A percentile compares a stretch with the other conserved stretches of the same genome.
Evolutionary conservation across 352 stramenopile genomes (phyloP).

Genomic region (Phytophthora vignae): DNA sequence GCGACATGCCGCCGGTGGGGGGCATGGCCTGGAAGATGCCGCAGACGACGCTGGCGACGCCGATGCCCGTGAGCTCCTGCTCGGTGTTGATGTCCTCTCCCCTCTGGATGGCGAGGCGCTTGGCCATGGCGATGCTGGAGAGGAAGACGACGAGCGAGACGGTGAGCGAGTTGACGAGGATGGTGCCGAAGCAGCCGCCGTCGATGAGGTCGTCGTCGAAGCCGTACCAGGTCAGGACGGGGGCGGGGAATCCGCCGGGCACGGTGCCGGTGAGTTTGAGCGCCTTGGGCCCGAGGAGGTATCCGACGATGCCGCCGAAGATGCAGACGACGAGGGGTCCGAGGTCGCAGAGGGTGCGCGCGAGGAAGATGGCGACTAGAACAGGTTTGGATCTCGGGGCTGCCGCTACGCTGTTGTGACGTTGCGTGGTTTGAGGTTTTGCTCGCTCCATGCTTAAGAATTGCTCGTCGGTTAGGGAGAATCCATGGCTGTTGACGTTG

Average conservation of each 20-base stretch:
- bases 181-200: slow-evolving; percentile 46
- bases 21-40: slow-evolving; percentile 89
- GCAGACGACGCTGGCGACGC: slow-evolving; percentile 83
- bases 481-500: slow-evolving; percentile 36
- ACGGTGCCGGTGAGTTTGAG: slow-evolving; percentile 79
- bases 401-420: no score
- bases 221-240: slow-evolving; percentile 55
- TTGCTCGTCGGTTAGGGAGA: slow-evolving; percentile 41
- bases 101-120: slow-evolving; percentile 77
- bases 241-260: slow-evolving; percentile 64
- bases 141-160: slow-evolving; percentile 90
- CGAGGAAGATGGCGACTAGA: slow-evolving; percentile 39
- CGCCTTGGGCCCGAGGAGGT: slow-evolving; percentile 56
- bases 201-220: slow-evolving; percentile 50
- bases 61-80: slow-evolving; percentile 90
- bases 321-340: slow-evolving; percentile 81
- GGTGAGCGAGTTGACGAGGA: slow-evolving; percentile 66
- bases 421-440: no score
- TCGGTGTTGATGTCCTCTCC: slow-evolving; percentile 72
- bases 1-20: slow-evolving; percentile 83
- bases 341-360: slow-evolving; percentile 55
- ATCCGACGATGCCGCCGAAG: slow-evolving; percentile 60
- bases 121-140: slow-evolving; percentile 90
- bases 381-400: not conserved
- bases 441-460: no score